These are phyloP conservation scores for Beauveria varroae DNA, from an alignment of 2,329 filamentous ascomycete genomes.

Conservation along the genomic window DNA sequence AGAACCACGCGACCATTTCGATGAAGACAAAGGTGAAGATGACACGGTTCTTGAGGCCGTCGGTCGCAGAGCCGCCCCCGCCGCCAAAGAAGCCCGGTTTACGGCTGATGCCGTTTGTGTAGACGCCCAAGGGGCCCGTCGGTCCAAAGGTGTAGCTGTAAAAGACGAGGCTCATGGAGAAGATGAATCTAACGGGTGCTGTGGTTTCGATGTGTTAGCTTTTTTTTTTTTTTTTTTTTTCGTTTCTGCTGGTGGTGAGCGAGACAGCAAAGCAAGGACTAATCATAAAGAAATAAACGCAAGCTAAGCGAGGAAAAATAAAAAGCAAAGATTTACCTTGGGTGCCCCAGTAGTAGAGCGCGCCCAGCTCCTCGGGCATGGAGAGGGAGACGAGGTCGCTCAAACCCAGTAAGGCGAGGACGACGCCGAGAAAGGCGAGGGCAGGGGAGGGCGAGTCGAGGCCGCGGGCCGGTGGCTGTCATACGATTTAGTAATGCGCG, in stretches of 20 bases:
- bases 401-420: conserved; percentile 55
- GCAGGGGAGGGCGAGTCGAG: conserved; percentile 64
- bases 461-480: conserved; percentile 55
- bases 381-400: conserved; percentile 60
- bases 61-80: conserved; percentile 43
- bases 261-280: not conserved
- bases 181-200: conserved; percentile 57
- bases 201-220: conserved; percentile 7
- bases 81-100: conserved; percentile 26
- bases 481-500: not conserved
- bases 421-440: conserved; percentile 63
- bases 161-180: conserved; percentile 53
- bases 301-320: not conserved
- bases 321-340: conserved; percentile 45
- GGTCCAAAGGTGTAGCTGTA: conserved; percentile 58
- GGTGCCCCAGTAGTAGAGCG: conserved; percentile 57
- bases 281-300: not conserved
- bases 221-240: not conserved
- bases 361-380: conserved; percentile 57
- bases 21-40: conserved; percentile 80
- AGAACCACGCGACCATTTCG: conserved; percentile 82
- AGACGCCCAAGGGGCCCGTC: conserved; percentile 40
- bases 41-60: conserved; percentile 72
- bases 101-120: conserved; percentile 18
- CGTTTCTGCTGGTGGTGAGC: not conserved